phyloP scores from a whole-genome alignment of 2,329 filamentous ascomycete genomes.

The Penicillium sp. region DNA sequence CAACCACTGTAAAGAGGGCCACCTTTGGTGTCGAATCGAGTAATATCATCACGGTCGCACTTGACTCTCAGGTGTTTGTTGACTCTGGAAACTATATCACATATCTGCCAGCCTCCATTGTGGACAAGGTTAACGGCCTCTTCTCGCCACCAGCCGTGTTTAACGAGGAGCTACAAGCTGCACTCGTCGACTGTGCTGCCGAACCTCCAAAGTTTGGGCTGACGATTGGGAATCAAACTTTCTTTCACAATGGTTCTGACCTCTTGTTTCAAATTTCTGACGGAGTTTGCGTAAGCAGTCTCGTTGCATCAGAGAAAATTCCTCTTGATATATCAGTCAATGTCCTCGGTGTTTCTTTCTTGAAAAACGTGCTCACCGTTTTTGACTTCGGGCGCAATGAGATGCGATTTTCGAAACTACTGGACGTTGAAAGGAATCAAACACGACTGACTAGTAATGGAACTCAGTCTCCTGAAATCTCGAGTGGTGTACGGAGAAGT shows the following conservation, averaged over 20 bases:
- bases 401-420: conserved; percentile 47
- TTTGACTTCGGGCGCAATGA: conserved; percentile 52
- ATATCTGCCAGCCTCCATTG: conserved; percentile 42
- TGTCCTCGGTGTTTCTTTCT: conserved; percentile 51
- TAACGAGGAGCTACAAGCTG: conserved; percentile 30
- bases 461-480: background rate
- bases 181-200: conserved; percentile 47
- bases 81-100: conserved; percentile 40
- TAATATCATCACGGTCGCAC: conserved; percentile 25
- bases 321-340: conserved; percentile 34
- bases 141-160: conserved; percentile 47
- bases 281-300: conserved; percentile 25
- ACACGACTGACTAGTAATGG: background rate
- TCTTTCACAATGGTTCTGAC: conserved; percentile 33
- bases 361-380: conserved; percentile 54
- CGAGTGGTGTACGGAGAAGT: background rate
- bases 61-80: conserved; percentile 43
- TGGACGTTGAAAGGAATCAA: background rate
- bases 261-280: conserved; percentile 30
- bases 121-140: conserved; percentile 41
- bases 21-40: conserved; percentile 16
- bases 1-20: conserved; percentile 36
- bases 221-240: conserved; percentile 38
- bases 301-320: conserved; percentile 28
- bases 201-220: conserved; percentile 45